Evolutionary conservation across 495 filamentous ascomycete genomes (phyloP), one percentile per base, ranked within the genome.

Genomic region (Penicillium lagena): DNA sequence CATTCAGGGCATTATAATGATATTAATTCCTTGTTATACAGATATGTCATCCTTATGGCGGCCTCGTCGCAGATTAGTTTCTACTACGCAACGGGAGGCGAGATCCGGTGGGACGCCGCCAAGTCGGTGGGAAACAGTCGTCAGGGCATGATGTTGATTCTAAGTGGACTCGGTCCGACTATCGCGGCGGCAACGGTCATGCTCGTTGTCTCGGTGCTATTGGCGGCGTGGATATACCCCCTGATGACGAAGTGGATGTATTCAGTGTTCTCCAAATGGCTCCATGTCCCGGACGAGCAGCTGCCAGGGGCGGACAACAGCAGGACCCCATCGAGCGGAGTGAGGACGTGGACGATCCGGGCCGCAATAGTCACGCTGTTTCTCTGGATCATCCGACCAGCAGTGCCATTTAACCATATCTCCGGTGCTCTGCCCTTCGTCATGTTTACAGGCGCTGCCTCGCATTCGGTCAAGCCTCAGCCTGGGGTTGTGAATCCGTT

Each of bases 51-150:
- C 13, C 36, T 55, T 9, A 11, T 42, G 33, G 55, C 52, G 13
- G 46, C 51, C 9, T 40, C 55, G 7, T 58, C 55, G 10, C 51
- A 58, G 28, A 17, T 58, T 27, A 54, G 51, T 10, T 58, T 58
- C 14, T 58, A 55, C 34, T 47, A 35, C 15, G 48, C 49, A 10
- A 58, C 55, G 15, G 47, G 55, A 14, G 50, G 48, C 29, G 55
- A 58, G 37, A 46, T 58, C 32, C 51, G 48, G 43, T 58, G 55
- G 55, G 47, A 52, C 35, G 47, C 51, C 7, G 55, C 55, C 32
- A 43, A 46, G 10, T 55, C 45, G 10, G 45, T 58, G 34, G 55
- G 47, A 12, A 40, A 40, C 39, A 54, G 54, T 37, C 40, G 42
- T 1, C 51, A 46, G 22, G 55, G 55, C 29, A 45, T 45, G 41